Conservation (phyloP, 331 rosid species). For the Arachis monticola region DNA sequence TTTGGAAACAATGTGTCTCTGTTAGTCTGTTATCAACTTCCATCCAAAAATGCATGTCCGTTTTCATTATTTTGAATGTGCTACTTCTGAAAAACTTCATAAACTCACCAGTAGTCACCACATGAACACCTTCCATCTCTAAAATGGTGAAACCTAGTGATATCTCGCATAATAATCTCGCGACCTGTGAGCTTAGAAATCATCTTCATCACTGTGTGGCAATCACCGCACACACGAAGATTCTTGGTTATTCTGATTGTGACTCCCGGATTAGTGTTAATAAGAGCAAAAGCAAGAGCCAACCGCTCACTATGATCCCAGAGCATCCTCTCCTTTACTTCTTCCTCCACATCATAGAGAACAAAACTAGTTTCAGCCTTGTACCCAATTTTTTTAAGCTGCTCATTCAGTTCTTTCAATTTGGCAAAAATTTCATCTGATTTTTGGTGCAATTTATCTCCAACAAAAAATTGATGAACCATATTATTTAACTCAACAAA, state of each 20-base stretch:
- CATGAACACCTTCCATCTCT: slow-evolving; percentile 56
- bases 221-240: slow-evolving; percentile 57
- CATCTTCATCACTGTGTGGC: slow-evolving; percentile 48
- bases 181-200: slow-evolving; percentile 33
- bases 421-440: slow-evolving; percentile 48
- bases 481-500: slow-evolving; percentile 59
- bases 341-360: slow-evolving; percentile 60
- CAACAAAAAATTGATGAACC: slow-evolving; percentile 65
- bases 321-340: slow-evolving; percentile 66
- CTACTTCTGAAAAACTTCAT: slow-evolving; percentile 17
- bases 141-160: slow-evolving; percentile 59
- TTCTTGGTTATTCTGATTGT: slow-evolving; percentile 52
- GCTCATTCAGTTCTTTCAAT: slow-evolving; percentile 42
- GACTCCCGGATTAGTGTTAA: slow-evolving; percentile 36
- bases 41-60: slow-evolving; percentile 3
- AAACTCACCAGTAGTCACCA: slow-evolving; percentile 60
- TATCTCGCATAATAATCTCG: slow-evolving; percentile 46
- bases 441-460: slow-evolving; percentile 56
- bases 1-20: neutral
- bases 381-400: slow-evolving; percentile 46
- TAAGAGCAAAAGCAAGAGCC: slow-evolving; percentile 50
- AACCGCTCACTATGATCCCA: slow-evolving; percentile 61
- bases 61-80: neutral
- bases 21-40: neutral
- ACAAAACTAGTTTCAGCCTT: slow-evolving; percentile 65